Conservation (phyloP, 805 yeast species). For the Ogataea trehalophila region DNA sequence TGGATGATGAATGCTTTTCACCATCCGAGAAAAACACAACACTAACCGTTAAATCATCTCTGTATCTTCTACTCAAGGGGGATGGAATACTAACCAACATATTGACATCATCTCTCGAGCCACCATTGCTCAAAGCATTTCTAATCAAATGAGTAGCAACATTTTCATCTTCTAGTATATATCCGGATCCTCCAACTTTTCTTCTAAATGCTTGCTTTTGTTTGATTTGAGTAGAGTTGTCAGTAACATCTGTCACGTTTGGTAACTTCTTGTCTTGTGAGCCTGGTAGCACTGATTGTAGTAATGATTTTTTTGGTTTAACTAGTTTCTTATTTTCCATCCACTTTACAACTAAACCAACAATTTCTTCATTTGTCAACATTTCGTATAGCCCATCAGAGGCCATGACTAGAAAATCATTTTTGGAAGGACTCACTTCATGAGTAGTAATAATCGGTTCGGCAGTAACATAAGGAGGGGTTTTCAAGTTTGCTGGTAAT, state of each 20-base stretch:
- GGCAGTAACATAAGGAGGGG: conserved; percentile 98
- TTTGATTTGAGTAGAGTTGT: conserved; percentile 47
- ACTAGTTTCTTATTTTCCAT: conserved; percentile 68
- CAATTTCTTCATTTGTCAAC: conserved; percentile 88
- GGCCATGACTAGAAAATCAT: conserved; percentile 87
- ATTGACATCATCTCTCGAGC: conserved; percentile 80
- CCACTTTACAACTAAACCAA: conserved; percentile 91
- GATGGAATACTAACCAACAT: conserved; percentile 88
- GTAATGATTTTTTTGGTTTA: conserved; percentile 42
- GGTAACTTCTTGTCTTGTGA: conserved; percentile 46
- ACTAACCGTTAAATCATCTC: conserved; percentile 95
- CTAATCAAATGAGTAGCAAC: conserved; percentile 91
- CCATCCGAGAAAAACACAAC: conserved; percentile 81
- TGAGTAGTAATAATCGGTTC: conserved; percentile 88
- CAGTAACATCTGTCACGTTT: conserved; percentile 57
- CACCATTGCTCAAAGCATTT: conserved; percentile 86
- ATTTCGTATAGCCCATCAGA: conserved; percentile 93
- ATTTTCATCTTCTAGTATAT: conserved; percentile 73
- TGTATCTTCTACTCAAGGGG: conserved; percentile 83
- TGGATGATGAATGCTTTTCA: conserved; percentile 39
- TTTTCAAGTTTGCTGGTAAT: conserved; percentile 64
- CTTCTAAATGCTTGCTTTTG: conserved; percentile 75
- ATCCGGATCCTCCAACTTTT: conserved; percentile 32
- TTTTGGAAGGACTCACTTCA: conserved; percentile 60
- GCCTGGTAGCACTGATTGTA: conserved; percentile 35